Percentiles rank a stretch among this genome's conserved stretches.
Evolutionary conservation across 768 basidiomycete species (phyloP).

Genomic region (Tricholoma hemisulphureum): DNA sequence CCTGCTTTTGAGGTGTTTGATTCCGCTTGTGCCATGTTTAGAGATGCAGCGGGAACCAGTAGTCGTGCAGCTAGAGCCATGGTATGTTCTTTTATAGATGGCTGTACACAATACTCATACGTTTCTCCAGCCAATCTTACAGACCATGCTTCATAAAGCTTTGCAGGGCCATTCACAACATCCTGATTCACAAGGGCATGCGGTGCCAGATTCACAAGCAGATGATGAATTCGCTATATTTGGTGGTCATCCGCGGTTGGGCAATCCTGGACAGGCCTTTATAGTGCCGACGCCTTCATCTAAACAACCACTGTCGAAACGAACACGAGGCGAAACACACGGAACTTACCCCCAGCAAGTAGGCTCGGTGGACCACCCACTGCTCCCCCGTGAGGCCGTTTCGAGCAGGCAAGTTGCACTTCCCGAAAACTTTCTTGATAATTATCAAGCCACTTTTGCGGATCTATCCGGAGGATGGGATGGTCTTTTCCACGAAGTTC

Average conservation of each 20-base stretch:
- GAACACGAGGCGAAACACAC: background rate
- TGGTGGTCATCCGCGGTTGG: constrained; percentile 33
- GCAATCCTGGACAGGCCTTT: constrained; percentile 12
- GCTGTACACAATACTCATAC: background rate
- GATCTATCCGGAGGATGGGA: constrained; percentile 37
- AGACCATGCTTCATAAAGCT: constrained; percentile 45
- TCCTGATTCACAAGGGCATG: constrained; percentile 14
- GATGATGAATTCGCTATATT: constrained; percentile 39
- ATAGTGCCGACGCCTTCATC: background rate
- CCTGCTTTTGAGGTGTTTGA: constrained; percentile 48
- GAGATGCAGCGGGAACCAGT: constrained; percentile 42
- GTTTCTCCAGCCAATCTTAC: constrained; percentile 40
- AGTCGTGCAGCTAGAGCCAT: constrained; percentile 48
- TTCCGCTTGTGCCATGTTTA: constrained; percentile 45
- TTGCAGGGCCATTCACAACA: constrained; percentile 25
- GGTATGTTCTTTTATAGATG: constrained; percentile 28
- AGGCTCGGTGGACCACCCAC: background rate
- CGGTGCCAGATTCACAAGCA: constrained; percentile 12
- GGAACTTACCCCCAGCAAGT: background rate
- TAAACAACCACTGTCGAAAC: background rate
- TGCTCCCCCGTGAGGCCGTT: background rate
- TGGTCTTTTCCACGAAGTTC: constrained; percentile 36
- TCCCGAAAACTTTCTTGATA: constrained; percentile 3
- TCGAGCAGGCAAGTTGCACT: background rate
- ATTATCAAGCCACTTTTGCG: constrained; percentile 22